Percentiles rank a stretch among this genome's conserved stretches.
Conservation (phyloP, 768 basidiomycete genomes). For the Termitomyces sp. region DNA sequence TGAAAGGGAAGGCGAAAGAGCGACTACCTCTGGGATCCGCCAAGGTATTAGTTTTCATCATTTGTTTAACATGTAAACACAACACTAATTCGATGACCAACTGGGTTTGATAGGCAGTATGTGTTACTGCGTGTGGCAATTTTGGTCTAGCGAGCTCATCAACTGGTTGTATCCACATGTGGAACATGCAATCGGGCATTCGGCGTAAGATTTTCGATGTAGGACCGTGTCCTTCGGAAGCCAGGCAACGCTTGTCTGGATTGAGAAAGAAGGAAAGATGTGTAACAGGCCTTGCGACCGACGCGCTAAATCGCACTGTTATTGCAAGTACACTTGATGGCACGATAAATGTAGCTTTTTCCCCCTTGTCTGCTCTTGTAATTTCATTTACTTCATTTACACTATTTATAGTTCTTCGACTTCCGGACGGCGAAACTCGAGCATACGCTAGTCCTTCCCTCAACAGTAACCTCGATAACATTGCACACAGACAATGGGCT, state of each 20-base stretch:
- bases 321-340: constrained; percentile 88
- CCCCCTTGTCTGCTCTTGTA: neutral
- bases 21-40: constrained; percentile 49
- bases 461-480: constrained; percentile 61
- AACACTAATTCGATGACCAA: neutral
- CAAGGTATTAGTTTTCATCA: constrained; percentile 44
- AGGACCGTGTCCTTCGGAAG: constrained; percentile 56
- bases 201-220: constrained; percentile 72
- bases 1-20: constrained; percentile 44
- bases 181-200: constrained; percentile 96
- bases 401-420: constrained; percentile 77
- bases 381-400: constrained; percentile 1
- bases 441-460: constrained; percentile 60
- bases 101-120: constrained; percentile 53
- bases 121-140: constrained; percentile 92
- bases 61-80: neutral
- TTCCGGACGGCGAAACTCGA: constrained; percentile 83
- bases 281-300: constrained; percentile 81
- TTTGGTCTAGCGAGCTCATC: constrained; percentile 87
- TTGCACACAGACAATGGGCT: constrained; percentile 85
- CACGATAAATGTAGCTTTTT: constrained; percentile 68
- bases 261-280: constrained; percentile 43
- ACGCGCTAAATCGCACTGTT: constrained; percentile 76
- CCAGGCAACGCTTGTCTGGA: constrained; percentile 34
- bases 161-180: constrained; percentile 77